phyloP scores from a whole-genome alignment of 345 rosid species.

The Schrenkiella parvula region DNA sequence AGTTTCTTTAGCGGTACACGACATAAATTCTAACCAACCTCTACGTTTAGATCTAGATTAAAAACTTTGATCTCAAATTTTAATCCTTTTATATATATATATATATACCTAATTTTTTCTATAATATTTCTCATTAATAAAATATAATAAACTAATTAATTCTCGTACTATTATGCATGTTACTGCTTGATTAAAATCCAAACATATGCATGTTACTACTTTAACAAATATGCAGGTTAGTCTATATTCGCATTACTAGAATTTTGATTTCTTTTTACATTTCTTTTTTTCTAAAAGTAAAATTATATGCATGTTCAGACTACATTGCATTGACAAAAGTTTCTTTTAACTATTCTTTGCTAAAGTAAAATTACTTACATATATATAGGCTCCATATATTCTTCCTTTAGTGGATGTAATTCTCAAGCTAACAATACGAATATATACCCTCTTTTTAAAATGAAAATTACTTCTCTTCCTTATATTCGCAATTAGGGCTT shows the following conservation, averaged over 20 bases:
- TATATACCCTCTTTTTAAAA: neutral
- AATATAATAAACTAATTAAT: neutral
- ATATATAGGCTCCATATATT: slow-evolving; percentile 10
- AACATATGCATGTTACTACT: slow-evolving; percentile 20
- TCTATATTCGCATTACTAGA: neutral
- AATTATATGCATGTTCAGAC: neutral
- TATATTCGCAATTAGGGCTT: neutral
- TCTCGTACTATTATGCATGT: slow-evolving; percentile 14
- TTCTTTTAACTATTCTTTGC: neutral
- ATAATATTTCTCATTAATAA: neutral
- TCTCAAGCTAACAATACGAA: slow-evolving; percentile 16
- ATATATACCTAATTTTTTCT: neutral
- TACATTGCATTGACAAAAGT: slow-evolving; percentile 9
- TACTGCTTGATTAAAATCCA: slow-evolving; percentile 16
- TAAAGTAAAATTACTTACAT: slow-evolving; percentile 4
- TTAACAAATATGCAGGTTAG: slow-evolving; percentile 14
- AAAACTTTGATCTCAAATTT: slow-evolving; percentile 6
- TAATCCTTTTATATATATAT: neutral
- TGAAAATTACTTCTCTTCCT: neutral
- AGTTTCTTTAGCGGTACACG: slow-evolving; percentile 22
- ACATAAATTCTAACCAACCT: slow-evolving; percentile 35
- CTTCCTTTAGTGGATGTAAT: slow-evolving; percentile 20
- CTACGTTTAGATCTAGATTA: slow-evolving; percentile 32
- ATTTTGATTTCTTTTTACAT: neutral
- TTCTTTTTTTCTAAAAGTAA: neutral